A percentile compares a stretch with the other conserved stretches of the same genome.
phyloP scores from a whole-genome alignment of 2,329 filamentous ascomycete species.

The Aspergillus fijiensis region DNA sequence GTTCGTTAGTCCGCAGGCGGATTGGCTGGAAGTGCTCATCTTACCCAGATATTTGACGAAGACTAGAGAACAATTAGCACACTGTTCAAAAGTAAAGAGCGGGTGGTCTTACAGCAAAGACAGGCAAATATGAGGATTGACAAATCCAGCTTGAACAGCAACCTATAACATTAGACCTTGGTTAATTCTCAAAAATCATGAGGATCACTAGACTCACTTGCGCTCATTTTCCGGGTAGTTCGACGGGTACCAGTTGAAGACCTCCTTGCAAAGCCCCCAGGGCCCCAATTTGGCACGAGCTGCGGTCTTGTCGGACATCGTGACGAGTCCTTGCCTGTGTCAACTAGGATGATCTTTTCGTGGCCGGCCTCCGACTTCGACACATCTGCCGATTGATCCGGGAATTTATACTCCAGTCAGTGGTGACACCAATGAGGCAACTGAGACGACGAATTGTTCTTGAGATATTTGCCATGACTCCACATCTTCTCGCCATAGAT shows the following conservation, averaged over 20 bases:
- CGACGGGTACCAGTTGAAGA: slow-evolving; percentile 37
- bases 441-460: neutral
- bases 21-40: neutral
- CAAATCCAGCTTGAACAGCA: slow-evolving; percentile 34
- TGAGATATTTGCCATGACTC: slow-evolving; percentile 16
- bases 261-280: slow-evolving; percentile 27
- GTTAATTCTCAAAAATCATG: accelerated
- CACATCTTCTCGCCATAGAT: slow-evolving; percentile 21
- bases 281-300: slow-evolving; percentile 11
- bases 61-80: slow-evolving; percentile 20
- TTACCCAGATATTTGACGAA: slow-evolving; percentile 31
- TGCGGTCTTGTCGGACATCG: slow-evolving; percentile 18
- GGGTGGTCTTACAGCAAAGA: slow-evolving; percentile 28
- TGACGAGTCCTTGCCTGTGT: neutral
- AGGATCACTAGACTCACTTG: slow-evolving; percentile 19
- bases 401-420: neutral
- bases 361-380: neutral
- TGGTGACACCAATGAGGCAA: neutral
- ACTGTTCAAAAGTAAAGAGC: accelerated
- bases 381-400: neutral
- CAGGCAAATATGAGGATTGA: slow-evolving; percentile 34
- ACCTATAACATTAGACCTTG: slow-evolving; percentile 15
- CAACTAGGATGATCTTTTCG: neutral
- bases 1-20: neutral
- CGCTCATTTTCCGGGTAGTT: slow-evolving; percentile 30